These are phyloP conservation scores for Trichoderma sp. DNA, from an alignment of 2,329 filamentous ascomycete genomes.

Conservation along the genomic window DNA sequence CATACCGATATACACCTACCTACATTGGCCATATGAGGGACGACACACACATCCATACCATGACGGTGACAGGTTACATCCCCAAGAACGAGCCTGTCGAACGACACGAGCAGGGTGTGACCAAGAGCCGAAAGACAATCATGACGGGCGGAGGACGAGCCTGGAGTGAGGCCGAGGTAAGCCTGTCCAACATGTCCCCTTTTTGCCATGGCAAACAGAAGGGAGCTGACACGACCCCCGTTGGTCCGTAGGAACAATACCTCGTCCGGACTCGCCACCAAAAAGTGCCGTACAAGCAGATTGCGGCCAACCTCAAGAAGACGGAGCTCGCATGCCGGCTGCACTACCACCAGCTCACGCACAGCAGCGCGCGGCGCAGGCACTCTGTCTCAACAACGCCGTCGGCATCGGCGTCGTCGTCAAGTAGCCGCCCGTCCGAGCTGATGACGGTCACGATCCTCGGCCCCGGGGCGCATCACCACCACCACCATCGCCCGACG, in stretches of 20 bases:
- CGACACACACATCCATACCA: conserved; percentile 41
- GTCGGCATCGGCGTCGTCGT: background rate
- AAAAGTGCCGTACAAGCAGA: conserved; percentile 91
- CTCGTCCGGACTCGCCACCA: conserved; percentile 81
- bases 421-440: no score
- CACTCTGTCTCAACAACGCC: conserved; percentile 46
- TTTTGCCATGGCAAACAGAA: background rate
- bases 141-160: conserved; percentile 76
- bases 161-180: conserved; percentile 84
- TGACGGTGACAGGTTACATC: conserved; percentile 51
- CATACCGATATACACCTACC: no score
- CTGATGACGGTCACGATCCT: no score
- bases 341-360: conserved; percentile 83
- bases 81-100: conserved; percentile 58
- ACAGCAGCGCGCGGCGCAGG: conserved; percentile 79
- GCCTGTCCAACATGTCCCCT: conserved; percentile 32
- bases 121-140: conserved; percentile 67
- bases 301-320: conserved; percentile 82
- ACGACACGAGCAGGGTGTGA: conserved; percentile 61
- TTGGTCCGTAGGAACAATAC: conserved; percentile 67
- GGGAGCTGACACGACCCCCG: conserved; percentile 4
- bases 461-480: background rate
- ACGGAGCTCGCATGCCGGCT: conserved; percentile 85
- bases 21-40: background rate
- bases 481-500: conserved; percentile 34